These are phyloP conservation scores for Gracilaria vermiculophylla DNA, from an alignment of 23 red algal genomes.

Conservation along the genomic window DNA sequence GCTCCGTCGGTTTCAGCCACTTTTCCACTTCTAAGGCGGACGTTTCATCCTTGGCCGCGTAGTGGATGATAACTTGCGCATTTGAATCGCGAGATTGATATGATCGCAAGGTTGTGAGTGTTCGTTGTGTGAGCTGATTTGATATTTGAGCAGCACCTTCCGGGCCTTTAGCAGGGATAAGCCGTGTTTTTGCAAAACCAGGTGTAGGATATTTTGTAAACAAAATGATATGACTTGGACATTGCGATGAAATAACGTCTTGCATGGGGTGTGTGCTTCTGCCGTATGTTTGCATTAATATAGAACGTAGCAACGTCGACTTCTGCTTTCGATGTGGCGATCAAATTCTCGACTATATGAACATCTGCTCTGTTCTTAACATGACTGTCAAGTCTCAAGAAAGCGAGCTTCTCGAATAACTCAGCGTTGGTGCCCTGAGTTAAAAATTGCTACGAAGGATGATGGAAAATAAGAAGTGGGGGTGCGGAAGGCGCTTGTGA, in stretches of 20 bases:
- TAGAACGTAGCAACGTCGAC: no score
- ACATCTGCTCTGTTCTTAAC: no score
- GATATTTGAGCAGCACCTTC: constrained; percentile 75
- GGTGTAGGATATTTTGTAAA: constrained; percentile 88
- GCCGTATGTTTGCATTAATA: no score
- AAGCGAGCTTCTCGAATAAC: no score
- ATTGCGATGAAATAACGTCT: not conserved
- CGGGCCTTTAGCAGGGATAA: constrained; percentile 67
- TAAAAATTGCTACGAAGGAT: no score
- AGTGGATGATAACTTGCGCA: constrained; percentile 17
- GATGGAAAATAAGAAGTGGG: no score
- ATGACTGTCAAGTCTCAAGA: no score
- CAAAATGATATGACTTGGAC: constrained; percentile 52
- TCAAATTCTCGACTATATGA: no score
- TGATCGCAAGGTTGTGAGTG: constrained; percentile 34
- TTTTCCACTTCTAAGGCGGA: not conserved
- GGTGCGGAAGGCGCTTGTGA: no score
- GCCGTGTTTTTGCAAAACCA: constrained; percentile 85
- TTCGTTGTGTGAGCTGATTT: constrained; percentile 52
- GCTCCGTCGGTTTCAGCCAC: not conserved
- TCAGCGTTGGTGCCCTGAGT: no score
- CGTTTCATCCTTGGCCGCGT: not conserved
- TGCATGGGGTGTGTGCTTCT: not conserved
- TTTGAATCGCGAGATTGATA: not conserved
- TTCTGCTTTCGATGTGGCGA: no score